Evolutionary conservation across 306 rosid species (phyloP).

Genomic region (Gleditsia sinensis): DNA sequence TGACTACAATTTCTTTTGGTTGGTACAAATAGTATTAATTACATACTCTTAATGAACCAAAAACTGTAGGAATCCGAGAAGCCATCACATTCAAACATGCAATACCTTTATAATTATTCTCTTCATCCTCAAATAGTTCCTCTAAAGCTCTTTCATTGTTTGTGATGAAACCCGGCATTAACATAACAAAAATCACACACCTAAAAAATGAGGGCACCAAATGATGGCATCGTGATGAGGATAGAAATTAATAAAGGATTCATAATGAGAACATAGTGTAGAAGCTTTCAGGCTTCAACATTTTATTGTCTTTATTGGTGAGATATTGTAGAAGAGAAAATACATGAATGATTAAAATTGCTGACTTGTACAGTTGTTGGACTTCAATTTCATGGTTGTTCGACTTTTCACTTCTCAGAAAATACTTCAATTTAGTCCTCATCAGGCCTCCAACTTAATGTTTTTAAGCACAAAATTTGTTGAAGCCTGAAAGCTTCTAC

Average conservation of each 20-base stretch:
- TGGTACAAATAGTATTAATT: constrained; percentile 14
- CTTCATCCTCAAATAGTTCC: constrained; percentile 87
- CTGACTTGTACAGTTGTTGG: constrained; percentile 13
- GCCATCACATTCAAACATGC: constrained; percentile 84
- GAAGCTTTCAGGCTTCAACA: too few relatives aligned
- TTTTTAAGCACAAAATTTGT: constrained; percentile 12
- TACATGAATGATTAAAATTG: constrained; percentile 9
- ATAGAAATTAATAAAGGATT: constrained; percentile 17
- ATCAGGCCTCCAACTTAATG: background rate
- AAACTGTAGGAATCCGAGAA: constrained; percentile 81
- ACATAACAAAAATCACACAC: constrained; percentile 24
- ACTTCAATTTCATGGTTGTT: constrained; percentile 11
- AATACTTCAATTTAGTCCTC: background rate
- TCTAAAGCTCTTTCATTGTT: constrained; percentile 88
- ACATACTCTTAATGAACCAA: constrained; percentile 92
- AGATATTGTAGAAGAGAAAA: constrained; percentile 12
- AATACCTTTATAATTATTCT: constrained; percentile 60
- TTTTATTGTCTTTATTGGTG: background rate
- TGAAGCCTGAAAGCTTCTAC: too few relatives aligned
- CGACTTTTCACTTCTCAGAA: constrained; percentile 5
- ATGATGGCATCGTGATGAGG: constrained; percentile 30
- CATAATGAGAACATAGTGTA: constrained; percentile 27
- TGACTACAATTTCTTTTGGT: background rate
- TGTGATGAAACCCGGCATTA: constrained; percentile 78
- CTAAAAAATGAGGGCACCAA: constrained; percentile 21